Evolutionary conservation across 2,329 filamentous ascomycete genomes (phyloP).

Genomic region (Magnaporthiopsis incrustans): DNA sequence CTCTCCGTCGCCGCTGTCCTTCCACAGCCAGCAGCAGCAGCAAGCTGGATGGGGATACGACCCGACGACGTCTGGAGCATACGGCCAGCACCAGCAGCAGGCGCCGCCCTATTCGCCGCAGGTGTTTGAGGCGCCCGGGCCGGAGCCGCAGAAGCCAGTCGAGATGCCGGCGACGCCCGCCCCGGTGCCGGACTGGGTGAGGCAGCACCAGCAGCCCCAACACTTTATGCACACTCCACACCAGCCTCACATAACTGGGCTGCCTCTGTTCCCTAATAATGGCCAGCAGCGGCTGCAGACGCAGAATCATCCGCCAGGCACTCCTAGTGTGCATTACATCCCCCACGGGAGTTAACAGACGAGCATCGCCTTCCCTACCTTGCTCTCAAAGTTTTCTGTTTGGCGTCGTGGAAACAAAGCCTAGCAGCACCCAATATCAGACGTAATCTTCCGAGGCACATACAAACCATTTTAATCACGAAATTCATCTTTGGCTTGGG

Average conservation of each 20-base stretch:
- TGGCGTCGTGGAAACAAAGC: not conserved
- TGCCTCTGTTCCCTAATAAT: not conserved
- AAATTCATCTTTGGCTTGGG: not conserved
- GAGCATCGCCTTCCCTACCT: not conserved
- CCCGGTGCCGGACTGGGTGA: conserved; percentile 1
- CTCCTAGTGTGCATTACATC: not conserved
- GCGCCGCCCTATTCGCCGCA: conserved; percentile 24
- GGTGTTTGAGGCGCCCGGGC: conserved; percentile 50
- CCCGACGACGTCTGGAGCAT: conserved; percentile 6
- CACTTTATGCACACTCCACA: not conserved
- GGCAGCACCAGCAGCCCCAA: not conserved
- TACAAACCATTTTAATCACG: not conserved
- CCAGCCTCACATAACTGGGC: not conserved
- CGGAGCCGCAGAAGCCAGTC: conserved; percentile 15
- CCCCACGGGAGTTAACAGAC: not conserved
- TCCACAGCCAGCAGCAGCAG: not conserved
- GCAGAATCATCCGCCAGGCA: not conserved
- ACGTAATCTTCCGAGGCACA: not conserved
- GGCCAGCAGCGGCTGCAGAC: not conserved
- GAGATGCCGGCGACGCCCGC: conserved; percentile 20
- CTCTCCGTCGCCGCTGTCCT: not conserved
- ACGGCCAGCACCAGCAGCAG: not conserved
- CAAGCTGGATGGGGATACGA: conserved; percentile 2
- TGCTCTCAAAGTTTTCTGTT: not conserved
- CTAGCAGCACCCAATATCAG: not conserved